Conservation (phyloP, 352 stramenopile genomes). For the Pythium aristosporum region DNA sequence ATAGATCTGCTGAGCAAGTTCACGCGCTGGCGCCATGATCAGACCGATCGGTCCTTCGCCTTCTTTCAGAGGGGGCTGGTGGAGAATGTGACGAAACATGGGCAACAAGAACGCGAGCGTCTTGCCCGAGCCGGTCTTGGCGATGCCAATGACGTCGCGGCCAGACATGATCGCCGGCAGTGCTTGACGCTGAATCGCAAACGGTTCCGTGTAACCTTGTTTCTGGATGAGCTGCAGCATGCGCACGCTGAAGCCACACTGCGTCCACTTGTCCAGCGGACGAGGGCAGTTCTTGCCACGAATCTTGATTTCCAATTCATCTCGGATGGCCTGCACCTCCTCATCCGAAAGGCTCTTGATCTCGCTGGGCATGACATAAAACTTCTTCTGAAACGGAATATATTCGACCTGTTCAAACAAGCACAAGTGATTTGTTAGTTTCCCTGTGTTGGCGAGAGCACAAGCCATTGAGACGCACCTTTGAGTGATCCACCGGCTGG, state of each 20-base stretch:
- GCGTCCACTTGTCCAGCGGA: constrained; percentile 95
- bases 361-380: constrained; percentile 96
- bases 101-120: constrained; percentile 91
- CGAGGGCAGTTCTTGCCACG: constrained; percentile 96
- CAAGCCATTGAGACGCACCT: background rate
- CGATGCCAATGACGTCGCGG: constrained; percentile 98
- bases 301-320: constrained; percentile 95
- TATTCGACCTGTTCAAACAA: constrained; percentile 88
- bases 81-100: constrained; percentile 96
- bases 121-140: constrained; percentile 96
- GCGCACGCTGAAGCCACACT: constrained; percentile 96
- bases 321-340: constrained; percentile 74
- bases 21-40: constrained; percentile 97
- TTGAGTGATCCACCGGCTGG: constrained; percentile 95
- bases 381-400: constrained; percentile 97
- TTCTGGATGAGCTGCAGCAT: constrained; percentile 95
- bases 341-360: constrained; percentile 90
- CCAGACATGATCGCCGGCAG: constrained; percentile 98
- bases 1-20: constrained; percentile 99
- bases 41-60: constrained; percentile 97
- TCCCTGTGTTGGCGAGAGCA: background rate
- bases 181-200: constrained; percentile 96
- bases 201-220: constrained; percentile 93
- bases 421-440: background rate
- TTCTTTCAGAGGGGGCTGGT: constrained; percentile 89